A percentile compares a stretch with the other conserved stretches of the same genome.
Conservation (phyloP, 202 grass and related monocot genomes). For the Digitaria exilis region DNA sequence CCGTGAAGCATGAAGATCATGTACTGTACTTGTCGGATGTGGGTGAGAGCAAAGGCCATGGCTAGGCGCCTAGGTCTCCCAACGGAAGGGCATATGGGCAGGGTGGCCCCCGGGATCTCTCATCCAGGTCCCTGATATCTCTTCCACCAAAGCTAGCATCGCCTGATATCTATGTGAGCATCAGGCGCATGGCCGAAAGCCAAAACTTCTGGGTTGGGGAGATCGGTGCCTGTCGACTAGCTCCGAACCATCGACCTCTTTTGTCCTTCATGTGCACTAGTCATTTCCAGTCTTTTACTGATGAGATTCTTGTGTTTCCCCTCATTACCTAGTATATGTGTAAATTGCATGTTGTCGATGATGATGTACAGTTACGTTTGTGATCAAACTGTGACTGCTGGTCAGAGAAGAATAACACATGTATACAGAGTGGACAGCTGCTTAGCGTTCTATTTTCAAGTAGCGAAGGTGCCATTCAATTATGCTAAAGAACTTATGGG, state of each 20-base stretch:
- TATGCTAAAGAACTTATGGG: too few species aligned
- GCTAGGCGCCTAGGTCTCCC: constrained; percentile 8
- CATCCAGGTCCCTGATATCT: constrained; percentile 31
- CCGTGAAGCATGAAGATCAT: constrained; percentile 39
- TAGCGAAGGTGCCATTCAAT: background rate
- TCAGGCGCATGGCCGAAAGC: constrained; percentile 45
- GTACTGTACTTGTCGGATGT: constrained; percentile 30
- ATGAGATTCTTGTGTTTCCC: constrained; percentile 37
- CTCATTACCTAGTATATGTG: constrained; percentile 35
- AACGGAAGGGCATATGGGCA: constrained; percentile 19
- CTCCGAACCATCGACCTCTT: background rate
- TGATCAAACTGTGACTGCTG: background rate
- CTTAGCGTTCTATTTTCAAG: background rate
- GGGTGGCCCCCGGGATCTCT: constrained; percentile 34
- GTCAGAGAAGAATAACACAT: background rate
- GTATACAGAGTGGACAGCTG: background rate
- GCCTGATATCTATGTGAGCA: constrained; percentile 43
- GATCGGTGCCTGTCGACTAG: constrained; percentile 28
- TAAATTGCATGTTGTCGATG: background rate
- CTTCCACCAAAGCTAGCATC: constrained; percentile 27
- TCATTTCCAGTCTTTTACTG: constrained; percentile 35
- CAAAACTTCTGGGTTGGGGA: constrained; percentile 42
- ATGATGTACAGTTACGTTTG: background rate
- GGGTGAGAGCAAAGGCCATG: constrained; percentile 35
- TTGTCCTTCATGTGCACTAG: constrained; percentile 37